Percentiles rank a stretch among this genome's conserved stretches.
These are phyloP conservation scores for Lentinula boryana DNA, from an alignment of 768 basidiomycete genomes.

Conservation along the genomic window DNA sequence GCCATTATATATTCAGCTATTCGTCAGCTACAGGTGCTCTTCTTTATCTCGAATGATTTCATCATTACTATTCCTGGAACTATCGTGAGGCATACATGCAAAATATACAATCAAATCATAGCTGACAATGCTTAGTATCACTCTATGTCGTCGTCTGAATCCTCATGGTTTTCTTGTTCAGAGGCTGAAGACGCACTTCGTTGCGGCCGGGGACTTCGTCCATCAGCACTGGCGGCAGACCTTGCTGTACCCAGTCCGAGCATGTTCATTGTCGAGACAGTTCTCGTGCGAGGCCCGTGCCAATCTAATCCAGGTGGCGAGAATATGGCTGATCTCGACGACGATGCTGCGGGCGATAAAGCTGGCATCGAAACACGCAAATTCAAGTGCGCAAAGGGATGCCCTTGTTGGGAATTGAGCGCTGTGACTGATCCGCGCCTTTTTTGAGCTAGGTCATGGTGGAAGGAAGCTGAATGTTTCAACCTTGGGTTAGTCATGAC, in stretches of 20 bases:
- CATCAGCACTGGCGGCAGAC: not conserved
- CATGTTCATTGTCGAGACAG: conserved; percentile 59
- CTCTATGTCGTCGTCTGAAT: not conserved
- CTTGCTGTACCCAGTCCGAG: conserved; percentile 44
- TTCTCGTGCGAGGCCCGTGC: conserved; percentile 32
- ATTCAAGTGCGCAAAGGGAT: conserved; percentile 40
- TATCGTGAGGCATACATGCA: not conserved
- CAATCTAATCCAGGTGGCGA: conserved; percentile 9
- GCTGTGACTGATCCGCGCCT: conserved; percentile 18
- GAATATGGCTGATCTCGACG: conserved; percentile 1
- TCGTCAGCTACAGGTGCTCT: no score
- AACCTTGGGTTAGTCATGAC: conserved; percentile 63
- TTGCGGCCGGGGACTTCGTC: not conserved
- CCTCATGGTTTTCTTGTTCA: not conserved
- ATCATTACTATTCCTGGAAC: not conserved
- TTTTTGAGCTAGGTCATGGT: not conserved
- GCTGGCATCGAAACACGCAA: conserved; percentile 58
- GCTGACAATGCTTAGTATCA: not conserved
- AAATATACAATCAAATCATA: not conserved
- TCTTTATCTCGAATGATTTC: no score
- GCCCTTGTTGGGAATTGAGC: conserved; percentile 12
- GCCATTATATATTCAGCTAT: no score
- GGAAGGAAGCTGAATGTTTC: conserved; percentile 37
- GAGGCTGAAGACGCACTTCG: not conserved
- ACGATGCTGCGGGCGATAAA: conserved; percentile 1